phyloP scores from a whole-genome alignment of 306 rosid species.

The Cucumis cinereus region DNA sequence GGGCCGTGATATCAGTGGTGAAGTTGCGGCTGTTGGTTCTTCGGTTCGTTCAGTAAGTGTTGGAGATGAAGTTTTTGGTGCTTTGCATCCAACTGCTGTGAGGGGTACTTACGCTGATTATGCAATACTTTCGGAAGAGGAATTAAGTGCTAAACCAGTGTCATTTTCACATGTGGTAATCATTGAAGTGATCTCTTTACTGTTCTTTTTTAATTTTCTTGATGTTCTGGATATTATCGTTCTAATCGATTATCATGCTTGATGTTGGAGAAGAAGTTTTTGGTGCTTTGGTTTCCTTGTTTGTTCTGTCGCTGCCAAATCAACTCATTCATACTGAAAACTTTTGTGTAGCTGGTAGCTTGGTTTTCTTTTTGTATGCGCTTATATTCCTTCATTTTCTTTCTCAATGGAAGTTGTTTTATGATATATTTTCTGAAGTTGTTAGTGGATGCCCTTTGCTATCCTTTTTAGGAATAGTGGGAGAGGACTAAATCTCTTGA shows the following conservation, averaged over 20 bases:
- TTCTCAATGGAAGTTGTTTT: too few relatives aligned
- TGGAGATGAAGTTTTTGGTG: conserved; percentile 90
- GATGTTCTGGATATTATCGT: background rate
- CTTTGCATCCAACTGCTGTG: conserved; percentile 92
- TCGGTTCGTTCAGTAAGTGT: conserved; percentile 41
- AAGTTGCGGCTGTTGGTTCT: conserved; percentile 71
- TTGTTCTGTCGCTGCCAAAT: background rate
- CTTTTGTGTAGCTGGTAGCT: background rate
- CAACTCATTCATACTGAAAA: background rate
- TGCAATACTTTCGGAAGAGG: conserved; percentile 75
- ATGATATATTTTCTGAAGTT: too few relatives aligned
- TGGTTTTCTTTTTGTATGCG: too few relatives aligned
- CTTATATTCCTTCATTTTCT: too few relatives aligned
- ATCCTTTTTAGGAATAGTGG: background rate
- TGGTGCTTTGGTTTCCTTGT: background rate
- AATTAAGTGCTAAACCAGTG: conserved; percentile 56
- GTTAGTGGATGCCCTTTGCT: too few relatives aligned
- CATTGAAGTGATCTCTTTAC: background rate
- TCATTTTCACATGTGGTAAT: conserved; percentile 83
- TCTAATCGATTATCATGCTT: background rate
- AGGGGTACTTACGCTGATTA: conserved; percentile 94
- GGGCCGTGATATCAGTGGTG: conserved; percentile 96
- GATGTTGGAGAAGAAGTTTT: too few relatives aligned
- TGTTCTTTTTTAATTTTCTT: background rate
- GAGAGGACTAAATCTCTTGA: background rate